Percentiles rank a stretch among this genome's conserved stretches.
phyloP scores from a whole-genome alignment of 1,139 yeast species.

The Scheffersomyces insectosa region DNA sequence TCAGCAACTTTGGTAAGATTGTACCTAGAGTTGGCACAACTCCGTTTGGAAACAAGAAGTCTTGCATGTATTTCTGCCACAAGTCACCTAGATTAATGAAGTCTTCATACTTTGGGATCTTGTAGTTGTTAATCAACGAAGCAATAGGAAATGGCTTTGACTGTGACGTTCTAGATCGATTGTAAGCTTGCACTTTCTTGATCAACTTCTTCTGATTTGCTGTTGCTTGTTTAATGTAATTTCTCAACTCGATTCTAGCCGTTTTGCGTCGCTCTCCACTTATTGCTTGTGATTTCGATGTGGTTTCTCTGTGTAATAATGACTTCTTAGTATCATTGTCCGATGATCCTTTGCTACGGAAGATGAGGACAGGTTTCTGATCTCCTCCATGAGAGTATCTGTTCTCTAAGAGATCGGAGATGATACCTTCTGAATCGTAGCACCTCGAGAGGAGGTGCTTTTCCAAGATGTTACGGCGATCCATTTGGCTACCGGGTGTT shows the following conservation, averaged over 20 bases:
- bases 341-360: conserved; percentile 10
- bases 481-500: conserved; percentile 16
- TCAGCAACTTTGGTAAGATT: conserved; percentile 58
- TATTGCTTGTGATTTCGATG: conserved; percentile 7
- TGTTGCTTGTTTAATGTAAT: conserved; percentile 39
- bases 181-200: conserved; percentile 31
- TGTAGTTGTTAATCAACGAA: conserved; percentile 30
- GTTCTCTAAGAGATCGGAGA: conserved; percentile 51
- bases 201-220: conserved; percentile 39
- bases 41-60: conserved; percentile 43
- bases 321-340: conserved; percentile 11
- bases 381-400: conserved; percentile 59
- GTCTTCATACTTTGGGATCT: conserved; percentile 53
- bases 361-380: conserved; percentile 49
- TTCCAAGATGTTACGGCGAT: conserved; percentile 49
- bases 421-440: conserved; percentile 39
- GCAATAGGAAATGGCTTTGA: conserved; percentile 27
- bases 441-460: conserved; percentile 53
- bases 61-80: conserved; percentile 64
- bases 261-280: conserved; percentile 20
- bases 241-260: conserved; percentile 49
- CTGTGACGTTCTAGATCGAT: conserved; percentile 14
- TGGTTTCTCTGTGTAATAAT: conserved; percentile 15
- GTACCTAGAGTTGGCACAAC: conserved; percentile 29
- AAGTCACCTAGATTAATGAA: conserved; percentile 53